Evolutionary conservation across 176 grass and related monocot species (phyloP).

Genomic region (Metroxylon sagu): DNA sequence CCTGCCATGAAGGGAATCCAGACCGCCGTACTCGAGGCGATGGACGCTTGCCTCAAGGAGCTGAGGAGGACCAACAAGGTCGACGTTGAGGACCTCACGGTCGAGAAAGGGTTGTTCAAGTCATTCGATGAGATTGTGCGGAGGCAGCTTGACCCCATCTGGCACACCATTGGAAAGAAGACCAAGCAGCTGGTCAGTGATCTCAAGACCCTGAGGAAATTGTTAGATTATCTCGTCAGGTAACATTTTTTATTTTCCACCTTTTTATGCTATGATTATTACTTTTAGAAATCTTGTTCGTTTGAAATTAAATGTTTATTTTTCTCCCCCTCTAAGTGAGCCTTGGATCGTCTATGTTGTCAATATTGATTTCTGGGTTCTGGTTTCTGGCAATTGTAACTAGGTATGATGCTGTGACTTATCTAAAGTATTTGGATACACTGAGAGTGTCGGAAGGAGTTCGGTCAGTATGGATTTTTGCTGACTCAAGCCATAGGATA

Average conservation of each 20-base stretch:
- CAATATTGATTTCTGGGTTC: slow-evolving; percentile 5
- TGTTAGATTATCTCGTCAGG: slow-evolving; percentile 95
- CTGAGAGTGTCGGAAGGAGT: slow-evolving; percentile 90
- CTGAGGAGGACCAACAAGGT: slow-evolving; percentile 84
- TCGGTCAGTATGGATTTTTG: slow-evolving; percentile 93
- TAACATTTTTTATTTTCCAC: not conserved
- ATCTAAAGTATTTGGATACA: slow-evolving; percentile 88
- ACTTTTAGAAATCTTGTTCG: no score
- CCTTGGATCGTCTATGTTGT: not conserved
- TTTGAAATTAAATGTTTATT: not conserved
- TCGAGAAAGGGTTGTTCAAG: slow-evolving; percentile 90
- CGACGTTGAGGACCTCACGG: slow-evolving; percentile 82
- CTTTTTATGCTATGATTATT: not conserved
- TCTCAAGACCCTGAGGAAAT: slow-evolving; percentile 87
- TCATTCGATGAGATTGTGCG: slow-evolving; percentile 94
- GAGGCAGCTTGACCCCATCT: slow-evolving; percentile 86
- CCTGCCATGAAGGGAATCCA: slow-evolving; percentile 74
- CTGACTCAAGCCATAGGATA: slow-evolving; percentile 89
- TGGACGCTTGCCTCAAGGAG: slow-evolving; percentile 95
- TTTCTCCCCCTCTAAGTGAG: not conserved
- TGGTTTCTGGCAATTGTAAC: slow-evolving; percentile 6
- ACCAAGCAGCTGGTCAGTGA: slow-evolving; percentile 94
- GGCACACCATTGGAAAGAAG: slow-evolving; percentile 97
- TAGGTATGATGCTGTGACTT: slow-evolving; percentile 87
- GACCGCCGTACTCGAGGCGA: slow-evolving; percentile 54